A percentile compares a stretch with the other conserved stretches of the same genome.
Evolutionary conservation across 495 filamentous ascomycete species (phyloP).

Genomic region (Pyronema domesticum): DNA sequence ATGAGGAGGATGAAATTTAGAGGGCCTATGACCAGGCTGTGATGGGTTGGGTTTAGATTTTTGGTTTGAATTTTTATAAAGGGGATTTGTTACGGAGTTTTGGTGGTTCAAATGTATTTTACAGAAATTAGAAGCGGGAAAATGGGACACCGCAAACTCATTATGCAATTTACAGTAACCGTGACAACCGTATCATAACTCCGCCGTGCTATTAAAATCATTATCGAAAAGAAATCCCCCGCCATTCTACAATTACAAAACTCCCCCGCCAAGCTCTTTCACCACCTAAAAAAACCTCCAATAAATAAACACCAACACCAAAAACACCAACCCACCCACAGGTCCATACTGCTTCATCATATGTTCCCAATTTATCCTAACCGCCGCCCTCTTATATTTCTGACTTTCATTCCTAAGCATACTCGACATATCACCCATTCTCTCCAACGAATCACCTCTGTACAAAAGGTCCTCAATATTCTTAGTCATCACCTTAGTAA

Average conservation of each 20-base stretch:
- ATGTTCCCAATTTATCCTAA: constrained; percentile 96
- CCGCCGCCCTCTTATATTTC: constrained; percentile 82
- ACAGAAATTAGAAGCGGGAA: too few species aligned
- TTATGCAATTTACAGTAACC: too few species aligned
- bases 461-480: constrained; percentile 98
- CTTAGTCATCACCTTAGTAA: constrained; percentile 99
- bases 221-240: not conserved
- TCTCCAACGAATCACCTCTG: constrained; percentile 80
- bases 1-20: constrained; percentile 93
- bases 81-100: too few species aligned
- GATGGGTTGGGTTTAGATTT: not conserved
- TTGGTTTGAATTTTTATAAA: not conserved
- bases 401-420: constrained; percentile 76
- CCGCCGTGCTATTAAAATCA: too few species aligned
- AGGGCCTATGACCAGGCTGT: too few species aligned
- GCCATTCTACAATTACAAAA: not conserved
- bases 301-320: constrained; percentile 74
- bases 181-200: too few species aligned
- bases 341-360: constrained; percentile 94
- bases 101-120: too few species aligned
- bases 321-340: constrained; percentile 55
- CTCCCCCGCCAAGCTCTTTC: not conserved
- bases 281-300: constrained; percentile 64
- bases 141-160: too few species aligned
- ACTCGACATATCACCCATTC: constrained; percentile 88